phyloP scores from a whole-genome alignment of 495 filamentous ascomycete species.

The Penicillium cinerascens region DNA sequence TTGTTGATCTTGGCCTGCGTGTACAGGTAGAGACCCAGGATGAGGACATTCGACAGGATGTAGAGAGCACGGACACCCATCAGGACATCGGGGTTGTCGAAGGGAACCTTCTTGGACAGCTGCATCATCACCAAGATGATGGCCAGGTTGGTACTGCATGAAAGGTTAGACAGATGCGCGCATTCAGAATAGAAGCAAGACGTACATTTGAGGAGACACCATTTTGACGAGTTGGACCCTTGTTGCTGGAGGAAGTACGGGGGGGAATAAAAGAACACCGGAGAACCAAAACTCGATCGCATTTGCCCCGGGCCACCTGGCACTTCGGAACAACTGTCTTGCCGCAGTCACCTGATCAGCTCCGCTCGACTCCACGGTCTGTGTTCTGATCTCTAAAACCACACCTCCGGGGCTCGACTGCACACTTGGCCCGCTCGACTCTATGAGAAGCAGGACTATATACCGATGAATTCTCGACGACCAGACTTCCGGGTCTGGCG shows the following conservation, averaged over 20 bases:
- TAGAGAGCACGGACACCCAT: constrained; percentile 80
- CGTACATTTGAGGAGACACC: constrained; percentile 49
- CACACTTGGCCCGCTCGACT: not conserved
- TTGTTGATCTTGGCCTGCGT: constrained; percentile 76
- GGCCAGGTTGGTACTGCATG: constrained; percentile 77
- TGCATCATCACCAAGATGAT: constrained; percentile 99
- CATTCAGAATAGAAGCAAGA: not conserved
- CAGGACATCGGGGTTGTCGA: constrained; percentile 86
- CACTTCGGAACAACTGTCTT: constrained; percentile 16
- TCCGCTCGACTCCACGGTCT: not conserved
- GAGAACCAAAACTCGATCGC: constrained; percentile 21
- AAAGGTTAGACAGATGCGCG: not conserved
- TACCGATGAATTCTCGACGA: not conserved
- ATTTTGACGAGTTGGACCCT: constrained; percentile 33
- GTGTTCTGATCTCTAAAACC: not conserved
- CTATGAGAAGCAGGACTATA: not conserved
- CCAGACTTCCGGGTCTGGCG: not conserved
- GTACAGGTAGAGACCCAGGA: constrained; percentile 77
- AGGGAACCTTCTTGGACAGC: constrained; percentile 89
- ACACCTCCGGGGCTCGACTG: not conserved
- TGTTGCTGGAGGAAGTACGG: constrained; percentile 8
- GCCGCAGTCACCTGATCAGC: constrained; percentile 2
- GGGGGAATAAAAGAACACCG: constrained; percentile 23
- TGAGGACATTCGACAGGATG: constrained; percentile 83
- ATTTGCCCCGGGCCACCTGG: constrained; percentile 21